phyloP scores from a whole-genome alignment of 371 early-diverging fungal genomes.

The Mucor sp. region DNA sequence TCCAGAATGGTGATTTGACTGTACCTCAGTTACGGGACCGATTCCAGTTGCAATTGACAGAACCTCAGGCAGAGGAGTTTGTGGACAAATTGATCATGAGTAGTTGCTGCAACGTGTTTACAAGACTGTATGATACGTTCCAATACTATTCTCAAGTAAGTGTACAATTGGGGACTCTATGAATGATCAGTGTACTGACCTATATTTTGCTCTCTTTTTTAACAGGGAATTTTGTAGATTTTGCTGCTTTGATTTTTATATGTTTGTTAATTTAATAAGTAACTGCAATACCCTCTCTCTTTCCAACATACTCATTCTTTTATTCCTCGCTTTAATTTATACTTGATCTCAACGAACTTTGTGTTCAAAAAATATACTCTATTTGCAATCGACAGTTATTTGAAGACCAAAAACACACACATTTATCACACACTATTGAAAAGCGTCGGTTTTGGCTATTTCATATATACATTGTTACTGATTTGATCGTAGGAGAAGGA shows the following conservation, averaged over 20 bases:
- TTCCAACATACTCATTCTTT: too few species aligned
- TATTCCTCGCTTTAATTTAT: too few species aligned
- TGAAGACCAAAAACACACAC: too few species aligned
- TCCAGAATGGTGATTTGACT: conserved; percentile 65
- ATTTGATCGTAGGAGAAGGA: too few species aligned
- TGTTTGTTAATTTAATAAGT: background rate
- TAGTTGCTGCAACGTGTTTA: conserved; percentile 94
- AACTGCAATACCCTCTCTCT: background rate
- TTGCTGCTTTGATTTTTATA: background rate
- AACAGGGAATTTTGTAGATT: background rate
- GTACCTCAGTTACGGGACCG: conserved; percentile 78
- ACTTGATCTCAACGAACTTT: too few species aligned
- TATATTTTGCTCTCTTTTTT: background rate
- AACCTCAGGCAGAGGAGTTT: conserved; percentile 85
- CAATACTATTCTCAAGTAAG: conserved; percentile 96
- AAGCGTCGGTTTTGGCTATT: too few species aligned
- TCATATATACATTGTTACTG: too few species aligned
- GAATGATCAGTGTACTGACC: background rate
- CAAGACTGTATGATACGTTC: conserved; percentile 97
- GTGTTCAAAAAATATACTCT: too few species aligned
- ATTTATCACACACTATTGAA: too few species aligned
- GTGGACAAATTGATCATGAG: conserved; percentile 93
- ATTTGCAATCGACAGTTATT: too few species aligned
- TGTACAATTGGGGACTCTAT: background rate
- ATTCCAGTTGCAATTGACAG: conserved; percentile 84